Base-by-base conservation (phyloP, 2,329 filamentous ascomycete genomes). In the Xylariales sp. region DNA sequence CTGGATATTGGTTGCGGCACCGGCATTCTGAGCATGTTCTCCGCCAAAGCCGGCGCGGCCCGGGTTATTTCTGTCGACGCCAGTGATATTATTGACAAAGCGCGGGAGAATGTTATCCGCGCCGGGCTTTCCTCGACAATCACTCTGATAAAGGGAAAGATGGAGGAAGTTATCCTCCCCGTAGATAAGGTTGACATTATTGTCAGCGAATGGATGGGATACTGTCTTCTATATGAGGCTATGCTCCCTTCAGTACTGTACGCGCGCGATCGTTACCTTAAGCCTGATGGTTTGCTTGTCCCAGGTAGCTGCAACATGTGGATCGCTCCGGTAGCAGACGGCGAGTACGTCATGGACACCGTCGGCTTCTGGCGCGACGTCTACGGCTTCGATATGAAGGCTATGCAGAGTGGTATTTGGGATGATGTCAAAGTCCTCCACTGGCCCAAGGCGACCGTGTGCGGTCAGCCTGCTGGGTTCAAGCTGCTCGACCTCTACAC, bases 121-220 rank as follows among this genome's bases (percentile, higher is more conserved):
- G 96, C 96, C 56, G 81, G 79, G 1, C 77, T 95, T 25, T 74
- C 78, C 18, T 71, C 82, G 51, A 72, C 74, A 17, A 88, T 97
- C 54, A 88, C 83, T 29, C 88, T 86, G 52, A 69, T 95, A 33
- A 79, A 83, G 46, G 90, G 91, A 25, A 87, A 88, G 54, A 86
- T 96, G 43, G 91, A 97, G 60, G 89, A 96, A 49, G 85, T 95
- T 39, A 72, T 65, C 40, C 73, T 89, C 16, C 89, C 86, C 2
- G 83, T 91, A 6, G 71, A 80, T 38, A 71, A 90, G 54, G 90
- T 96, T 31, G 91, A 97, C 63, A 84, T 97, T 54, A 95, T 97
- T 56, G 83, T 97, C 43, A 94, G 87, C 42, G 90, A 97, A 62
- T 97, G 90, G 90, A 97, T 97, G 90, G 90, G 90, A 20, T 97